Evolutionary conservation across 441 rosid species (phyloP), one percentile per base, ranked within the genome.

Genomic region (Populus hybrid): DNA sequence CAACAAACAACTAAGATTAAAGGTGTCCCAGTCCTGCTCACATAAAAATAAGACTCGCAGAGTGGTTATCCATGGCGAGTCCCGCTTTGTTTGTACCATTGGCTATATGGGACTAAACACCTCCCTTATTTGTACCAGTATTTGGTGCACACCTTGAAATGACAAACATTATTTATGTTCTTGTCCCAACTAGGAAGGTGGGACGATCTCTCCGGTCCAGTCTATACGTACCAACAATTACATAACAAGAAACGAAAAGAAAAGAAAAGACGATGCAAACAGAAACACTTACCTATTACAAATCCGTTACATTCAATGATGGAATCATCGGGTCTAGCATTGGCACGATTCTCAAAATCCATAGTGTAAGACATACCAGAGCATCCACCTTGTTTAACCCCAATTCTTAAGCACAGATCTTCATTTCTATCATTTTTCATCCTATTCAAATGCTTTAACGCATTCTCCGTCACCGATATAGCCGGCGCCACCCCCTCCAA

Each of bases 291-390:
- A 95, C 98, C 97, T 16, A 94, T 95, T 57, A 88, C 88, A 76
- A 94, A 94, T 12, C 97, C 98, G 26, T 87, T 72, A 42, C 90
- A 91, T 71, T 94, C 94, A 3, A 94, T 92, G 24, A 91, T 67
- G 0, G 99, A 95, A 70, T 92, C 99, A 79, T 89, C 98, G 1
- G 98, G 90, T 81, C 94, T 86, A 3, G 94, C 78, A n/a, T 91
- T 89, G 3, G 82, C 80, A 73, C 86, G 82, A 66, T 84, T 89
- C 90, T 94, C 97, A 28, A 96, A 94, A 68, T 94, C 99, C 99
- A 96, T 95, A 0, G 97, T 86, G 79, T 94, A 95, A 23, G 98
- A 95, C 99, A 95, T 94, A 79, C 99, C 99, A 0, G 98, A 94
- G 83, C 97, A 95, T 23, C 98, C 97, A 8, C 99, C 99, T 28